These are phyloP conservation scores for Kondoa malvinella DNA, from an alignment of 768 basidiomycete species.

Conservation along the genomic window DNA sequence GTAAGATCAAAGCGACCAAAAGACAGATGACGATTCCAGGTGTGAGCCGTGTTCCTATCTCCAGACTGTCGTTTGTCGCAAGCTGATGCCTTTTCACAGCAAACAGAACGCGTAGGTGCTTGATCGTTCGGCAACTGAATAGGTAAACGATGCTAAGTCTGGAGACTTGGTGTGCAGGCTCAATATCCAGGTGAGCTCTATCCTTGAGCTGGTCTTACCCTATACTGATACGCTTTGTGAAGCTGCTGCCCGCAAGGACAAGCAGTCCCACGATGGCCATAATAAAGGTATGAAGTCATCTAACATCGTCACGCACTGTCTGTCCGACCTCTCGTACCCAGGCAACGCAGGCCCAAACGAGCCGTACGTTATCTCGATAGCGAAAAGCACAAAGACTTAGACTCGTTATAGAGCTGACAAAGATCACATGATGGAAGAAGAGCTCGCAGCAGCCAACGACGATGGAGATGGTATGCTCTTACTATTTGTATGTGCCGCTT, in stretches of 20 bases:
- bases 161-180: background rate
- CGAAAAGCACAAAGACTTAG: background rate
- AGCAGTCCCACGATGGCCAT: background rate
- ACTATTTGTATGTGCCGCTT: background rate
- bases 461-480: background rate
- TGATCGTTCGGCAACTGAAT: background rate
- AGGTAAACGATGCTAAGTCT: background rate
- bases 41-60: background rate
- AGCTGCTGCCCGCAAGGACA: background rate
- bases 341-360: background rate
- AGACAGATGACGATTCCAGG: background rate
- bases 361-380: background rate
- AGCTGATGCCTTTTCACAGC: background rate
- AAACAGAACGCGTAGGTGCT: background rate
- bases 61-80: background rate
- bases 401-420: background rate
- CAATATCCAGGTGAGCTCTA: background rate
- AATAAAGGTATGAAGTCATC: background rate
- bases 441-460: background rate
- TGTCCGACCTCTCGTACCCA: background rate
- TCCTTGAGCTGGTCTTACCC: background rate
- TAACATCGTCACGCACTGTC: background rate
- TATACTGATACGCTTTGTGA: background rate
- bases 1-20: background rate
- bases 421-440: background rate